A percentile compares a stretch with the other conserved stretches of the same genome.
Evolutionary conservation across 805 yeast genomes (phyloP).

Genomic region (Wickerhamiella shivajii): DNA sequence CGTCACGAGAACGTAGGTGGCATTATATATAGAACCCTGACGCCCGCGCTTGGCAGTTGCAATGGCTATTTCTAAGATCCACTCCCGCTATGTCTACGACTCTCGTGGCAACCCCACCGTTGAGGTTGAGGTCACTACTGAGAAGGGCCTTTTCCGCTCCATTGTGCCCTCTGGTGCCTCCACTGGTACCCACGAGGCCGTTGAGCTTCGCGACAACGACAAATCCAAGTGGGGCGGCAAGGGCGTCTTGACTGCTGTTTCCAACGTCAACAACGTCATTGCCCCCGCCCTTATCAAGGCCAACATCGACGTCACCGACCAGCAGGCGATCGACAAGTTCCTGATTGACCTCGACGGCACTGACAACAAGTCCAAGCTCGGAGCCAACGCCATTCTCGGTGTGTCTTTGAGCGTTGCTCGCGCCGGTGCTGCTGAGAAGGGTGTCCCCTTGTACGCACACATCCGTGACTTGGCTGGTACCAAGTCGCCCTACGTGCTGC

Average conservation of each 20-base stretch:
- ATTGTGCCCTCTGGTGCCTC: constrained; percentile 99
- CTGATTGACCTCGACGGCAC: constrained; percentile 85
- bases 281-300: constrained; percentile 86
- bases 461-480: constrained; percentile 67
- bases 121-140: constrained; percentile 92
- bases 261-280: constrained; percentile 86
- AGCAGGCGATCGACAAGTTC: constrained; percentile 75
- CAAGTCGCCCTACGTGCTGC: constrained; percentile 76
- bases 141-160: constrained; percentile 85
- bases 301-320: constrained; percentile 72
- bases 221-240: constrained; percentile 96
- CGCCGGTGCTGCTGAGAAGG: constrained; percentile 96
- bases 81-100: constrained; percentile 96
- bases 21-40: no score
- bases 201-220: constrained; percentile 97
- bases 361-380: constrained; percentile 90
- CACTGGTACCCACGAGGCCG: constrained; percentile 97
- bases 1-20: no score
- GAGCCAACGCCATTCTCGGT: constrained; percentile 98
- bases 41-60: no score
- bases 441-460: constrained; percentile 86
- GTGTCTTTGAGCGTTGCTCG: constrained; percentile 94
- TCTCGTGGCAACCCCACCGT: constrained; percentile 99
- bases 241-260: constrained; percentile 96
- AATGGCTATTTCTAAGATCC: constrained; percentile 79